Evolutionary conservation across 257 asterid species (phyloP).

Genomic region (Ilex asprella): DNA sequence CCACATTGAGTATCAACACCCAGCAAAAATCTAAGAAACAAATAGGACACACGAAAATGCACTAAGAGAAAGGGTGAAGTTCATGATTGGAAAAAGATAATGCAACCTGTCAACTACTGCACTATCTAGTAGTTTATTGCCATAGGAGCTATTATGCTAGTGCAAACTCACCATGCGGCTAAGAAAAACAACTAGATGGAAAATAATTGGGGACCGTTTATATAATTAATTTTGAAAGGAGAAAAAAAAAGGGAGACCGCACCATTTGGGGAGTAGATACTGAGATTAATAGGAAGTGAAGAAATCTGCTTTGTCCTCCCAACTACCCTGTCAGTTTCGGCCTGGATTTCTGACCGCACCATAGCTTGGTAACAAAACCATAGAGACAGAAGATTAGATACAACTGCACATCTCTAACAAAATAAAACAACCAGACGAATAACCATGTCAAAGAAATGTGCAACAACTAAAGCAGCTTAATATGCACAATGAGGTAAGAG

Average conservation of each 20-base stretch:
- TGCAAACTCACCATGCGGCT: not conserved
- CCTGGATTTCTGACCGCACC: conserved; percentile 38
- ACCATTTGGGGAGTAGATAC: conserved; percentile 45
- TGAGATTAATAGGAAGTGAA: conserved; percentile 39
- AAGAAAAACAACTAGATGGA: not conserved
- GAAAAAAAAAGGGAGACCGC: not conserved
- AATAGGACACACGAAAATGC: not conserved
- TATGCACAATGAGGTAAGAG: too few relatives aligned
- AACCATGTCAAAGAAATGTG: too few relatives aligned
- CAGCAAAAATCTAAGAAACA: not conserved
- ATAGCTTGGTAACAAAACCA: conserved; percentile 21
- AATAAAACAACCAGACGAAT: too few relatives aligned
- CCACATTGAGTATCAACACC: too few relatives aligned
- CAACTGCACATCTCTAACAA: not conserved
- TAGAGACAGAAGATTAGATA: not conserved
- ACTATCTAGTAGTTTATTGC: not conserved
- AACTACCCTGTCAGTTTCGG: conserved; percentile 39
- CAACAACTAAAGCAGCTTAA: too few relatives aligned
- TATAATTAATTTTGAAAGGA: not conserved
- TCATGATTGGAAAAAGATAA: not conserved
- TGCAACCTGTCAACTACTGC: not conserved
- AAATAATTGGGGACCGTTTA: not conserved
- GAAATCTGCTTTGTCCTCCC: conserved; percentile 36
- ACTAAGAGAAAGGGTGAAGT: not conserved
- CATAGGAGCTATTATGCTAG: not conserved